A percentile compares a stretch with the other conserved stretches of the same genome.
phyloP scores from a whole-genome alignment of 345 rosid species.

The thale cress (Arabidopsis thaliana) region DNA sequence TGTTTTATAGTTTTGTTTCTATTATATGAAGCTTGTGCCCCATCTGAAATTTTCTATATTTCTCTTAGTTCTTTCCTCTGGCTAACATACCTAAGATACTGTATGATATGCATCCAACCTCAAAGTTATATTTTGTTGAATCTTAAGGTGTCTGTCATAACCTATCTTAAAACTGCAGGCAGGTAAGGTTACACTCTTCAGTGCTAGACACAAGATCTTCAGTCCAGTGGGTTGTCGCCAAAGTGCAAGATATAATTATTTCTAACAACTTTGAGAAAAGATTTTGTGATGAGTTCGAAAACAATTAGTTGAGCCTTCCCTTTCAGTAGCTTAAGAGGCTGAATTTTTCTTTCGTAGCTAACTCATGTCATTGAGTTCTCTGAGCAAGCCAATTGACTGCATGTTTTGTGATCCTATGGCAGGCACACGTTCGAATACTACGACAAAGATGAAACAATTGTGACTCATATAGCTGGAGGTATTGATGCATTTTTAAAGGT shows the following conservation, averaged over 20 bases:
- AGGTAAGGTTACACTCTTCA: slow-evolving; percentile 48
- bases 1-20: slow-evolving; percentile 1
- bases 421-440: slow-evolving; percentile 75
- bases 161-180: slow-evolving; percentile 53
- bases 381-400: slow-evolving; percentile 19
- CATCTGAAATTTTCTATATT: neutral
- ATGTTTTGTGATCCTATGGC: slow-evolving; percentile 32
- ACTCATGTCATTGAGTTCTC: slow-evolving; percentile 4
- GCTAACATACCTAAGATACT: neutral
- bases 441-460: slow-evolving; percentile 66
- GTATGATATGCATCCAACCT: neutral
- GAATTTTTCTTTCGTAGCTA: neutral
- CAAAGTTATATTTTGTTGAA: too few species aligned
- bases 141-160: too few species aligned
- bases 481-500: slow-evolving; percentile 66
- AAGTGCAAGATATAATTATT: too few species aligned
- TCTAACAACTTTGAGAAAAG: slow-evolving; percentile 56
- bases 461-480: slow-evolving; percentile 65
- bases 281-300: slow-evolving; percentile 56
- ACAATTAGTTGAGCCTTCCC: slow-evolving; percentile 59
- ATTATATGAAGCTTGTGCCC: neutral
- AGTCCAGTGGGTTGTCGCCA: neutral
- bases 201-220: slow-evolving; percentile 56
- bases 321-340: slow-evolving; percentile 24
- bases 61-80: too few species aligned